phyloP scores from a whole-genome alignment of 1,284 basidiomycete genomes.

The Moesziomyces sp. region DNA sequence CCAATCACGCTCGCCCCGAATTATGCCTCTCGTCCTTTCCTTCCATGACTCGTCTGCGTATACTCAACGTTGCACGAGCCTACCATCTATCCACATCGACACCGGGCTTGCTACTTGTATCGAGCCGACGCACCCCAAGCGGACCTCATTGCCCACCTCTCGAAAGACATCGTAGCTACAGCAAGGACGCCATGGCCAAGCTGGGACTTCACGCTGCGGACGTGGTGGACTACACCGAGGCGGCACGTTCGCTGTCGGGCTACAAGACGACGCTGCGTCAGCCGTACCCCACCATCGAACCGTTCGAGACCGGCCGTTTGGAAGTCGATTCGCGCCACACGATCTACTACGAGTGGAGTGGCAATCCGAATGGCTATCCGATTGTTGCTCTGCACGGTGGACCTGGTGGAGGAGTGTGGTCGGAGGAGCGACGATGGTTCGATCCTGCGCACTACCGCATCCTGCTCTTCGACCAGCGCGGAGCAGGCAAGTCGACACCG shows the following conservation, averaged over 20 bases:
- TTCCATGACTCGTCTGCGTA: neutral
- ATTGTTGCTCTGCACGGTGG: constrained; percentile 64
- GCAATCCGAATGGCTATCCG: constrained; percentile 56
- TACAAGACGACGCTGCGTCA: constrained; percentile 43
- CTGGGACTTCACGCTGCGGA: constrained; percentile 43
- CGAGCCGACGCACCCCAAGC: too few relatives aligned
- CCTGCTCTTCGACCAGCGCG: constrained; percentile 72
- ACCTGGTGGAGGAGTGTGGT: constrained; percentile 61
- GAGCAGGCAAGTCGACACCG: constrained; percentile 84
- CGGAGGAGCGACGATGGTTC: constrained; percentile 61
- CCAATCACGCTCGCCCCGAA: neutral
- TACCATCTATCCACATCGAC: neutral
- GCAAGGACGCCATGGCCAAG: constrained; percentile 13
- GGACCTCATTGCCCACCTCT: neutral
- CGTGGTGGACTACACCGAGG: constrained; percentile 36
- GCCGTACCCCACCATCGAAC: constrained; percentile 57
- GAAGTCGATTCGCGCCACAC: constrained; percentile 52
- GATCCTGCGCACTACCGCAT: constrained; percentile 62
- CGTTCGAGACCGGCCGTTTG: constrained; percentile 55
- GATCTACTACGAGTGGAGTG: constrained; percentile 60
- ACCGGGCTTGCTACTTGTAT: neutral
- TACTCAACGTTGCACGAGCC: neutral
- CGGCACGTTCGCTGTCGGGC: constrained; percentile 46
- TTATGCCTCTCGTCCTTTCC: neutral
- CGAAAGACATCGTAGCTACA: neutral